Conservation (phyloP, 2,329 filamentous ascomycete genomes). For the Pyrenochaeta sp. region DNA sequence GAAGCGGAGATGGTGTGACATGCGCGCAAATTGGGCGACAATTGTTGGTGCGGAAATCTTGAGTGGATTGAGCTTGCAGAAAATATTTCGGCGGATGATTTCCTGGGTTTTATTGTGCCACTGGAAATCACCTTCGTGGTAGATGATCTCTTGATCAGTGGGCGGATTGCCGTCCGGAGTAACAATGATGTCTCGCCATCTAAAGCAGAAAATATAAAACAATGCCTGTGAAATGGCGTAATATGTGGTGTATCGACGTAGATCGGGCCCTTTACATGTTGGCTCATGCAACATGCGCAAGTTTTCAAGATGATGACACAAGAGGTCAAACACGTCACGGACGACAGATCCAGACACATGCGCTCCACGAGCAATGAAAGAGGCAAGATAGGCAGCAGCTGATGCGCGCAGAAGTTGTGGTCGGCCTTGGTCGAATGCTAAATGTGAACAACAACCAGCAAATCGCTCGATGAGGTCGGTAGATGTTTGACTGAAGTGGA, state of each 20-base stretch:
- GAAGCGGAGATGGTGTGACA: constrained; percentile 84
- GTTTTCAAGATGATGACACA: constrained; percentile 78
- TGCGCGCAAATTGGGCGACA: constrained; percentile 88
- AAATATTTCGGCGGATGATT: constrained; percentile 78
- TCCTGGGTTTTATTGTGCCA: constrained; percentile 82
- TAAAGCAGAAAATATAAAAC: constrained; percentile 96
- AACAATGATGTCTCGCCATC: constrained; percentile 88
- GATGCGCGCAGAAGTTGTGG: constrained; percentile 80
- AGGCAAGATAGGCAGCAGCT: constrained; percentile 90
- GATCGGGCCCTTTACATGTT: constrained; percentile 82
- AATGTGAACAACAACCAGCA: constrained; percentile 76
- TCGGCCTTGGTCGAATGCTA: constrained; percentile 70
- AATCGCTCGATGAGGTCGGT: constrained; percentile 83
- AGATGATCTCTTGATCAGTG: constrained; percentile 62
- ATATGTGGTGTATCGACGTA: constrained; percentile 82
- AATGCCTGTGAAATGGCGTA: constrained; percentile 89
- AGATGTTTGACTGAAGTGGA: constrained; percentile 90
- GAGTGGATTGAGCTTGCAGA: constrained; percentile 89
- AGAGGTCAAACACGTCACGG: constrained; percentile 80
- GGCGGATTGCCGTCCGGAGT: constrained; percentile 56
- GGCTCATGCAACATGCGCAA: constrained; percentile 78
- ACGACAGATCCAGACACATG: constrained; percentile 80
- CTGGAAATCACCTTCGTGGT: constrained; percentile 74
- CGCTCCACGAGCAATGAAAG: constrained; percentile 90
- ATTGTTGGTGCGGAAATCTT: constrained; percentile 93